Percentiles rank a stretch among this genome's conserved stretches.
phyloP scores from a whole-genome alignment of 169 alveolate species.

The Cryptosporidium andersoni region DNA sequence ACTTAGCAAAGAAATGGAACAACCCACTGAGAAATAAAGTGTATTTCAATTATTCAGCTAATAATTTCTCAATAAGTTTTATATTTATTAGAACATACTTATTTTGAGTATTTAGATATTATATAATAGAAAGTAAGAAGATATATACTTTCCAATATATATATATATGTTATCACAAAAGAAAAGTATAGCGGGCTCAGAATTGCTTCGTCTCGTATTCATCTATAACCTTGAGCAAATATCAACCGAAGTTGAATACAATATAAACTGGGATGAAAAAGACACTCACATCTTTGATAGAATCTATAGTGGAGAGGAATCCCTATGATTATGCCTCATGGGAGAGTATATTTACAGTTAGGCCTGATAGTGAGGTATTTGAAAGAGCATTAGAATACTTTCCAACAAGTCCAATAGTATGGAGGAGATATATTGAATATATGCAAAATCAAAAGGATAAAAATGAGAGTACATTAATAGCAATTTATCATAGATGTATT shows the following conservation, averaged over 20 bases:
- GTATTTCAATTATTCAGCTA: too few relatives aligned
- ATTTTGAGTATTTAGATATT: too few relatives aligned
- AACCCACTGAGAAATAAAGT: too few relatives aligned
- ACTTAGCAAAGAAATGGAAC: too few relatives aligned
- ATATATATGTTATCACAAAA: too few relatives aligned
- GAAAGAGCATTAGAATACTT: slow-evolving; percentile 66
- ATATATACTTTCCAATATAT: too few relatives aligned
- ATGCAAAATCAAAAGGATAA: slow-evolving; percentile 34
- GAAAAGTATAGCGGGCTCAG: background rate
- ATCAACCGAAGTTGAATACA: background rate
- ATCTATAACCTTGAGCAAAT: background rate
- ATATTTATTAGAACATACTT: too few relatives aligned
- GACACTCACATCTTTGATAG: slow-evolving; percentile 43
- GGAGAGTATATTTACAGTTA: slow-evolving; percentile 66
- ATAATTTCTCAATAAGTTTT: too few relatives aligned
- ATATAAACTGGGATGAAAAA: slow-evolving; percentile 14
- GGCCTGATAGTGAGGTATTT: slow-evolving; percentile 67
- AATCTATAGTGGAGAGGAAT: slow-evolving; percentile 65
- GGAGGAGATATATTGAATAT: slow-evolving; percentile 66
- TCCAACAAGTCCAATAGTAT: slow-evolving; percentile 66
- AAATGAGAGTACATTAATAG: slow-evolving; percentile 4
- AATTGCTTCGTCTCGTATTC: background rate
- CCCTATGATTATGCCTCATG: slow-evolving; percentile 59
- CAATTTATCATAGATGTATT: slow-evolving; percentile 49
- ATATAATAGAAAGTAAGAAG: too few relatives aligned